Evolutionary conservation across 2,329 filamentous ascomycete genomes (phyloP), one percentile per base, ranked within the genome.

Genomic region (Bertia moriformis): DNA sequence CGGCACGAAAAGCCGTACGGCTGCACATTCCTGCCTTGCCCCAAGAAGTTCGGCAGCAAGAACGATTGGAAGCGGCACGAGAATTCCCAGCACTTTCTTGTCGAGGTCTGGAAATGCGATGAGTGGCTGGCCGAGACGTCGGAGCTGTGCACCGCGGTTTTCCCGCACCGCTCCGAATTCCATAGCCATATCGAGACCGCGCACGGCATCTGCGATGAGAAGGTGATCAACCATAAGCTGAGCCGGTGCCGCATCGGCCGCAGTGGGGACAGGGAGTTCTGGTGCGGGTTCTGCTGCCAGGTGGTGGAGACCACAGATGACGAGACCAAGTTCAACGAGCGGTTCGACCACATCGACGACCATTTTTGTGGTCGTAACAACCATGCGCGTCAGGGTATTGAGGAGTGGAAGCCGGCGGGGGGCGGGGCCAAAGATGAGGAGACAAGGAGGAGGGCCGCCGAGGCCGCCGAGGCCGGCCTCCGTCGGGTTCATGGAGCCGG

Each of bases 61-160:
- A 88, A 86, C 42, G 88, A 95, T 56, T 95, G 76, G 88, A 93
- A 93, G 53, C 75, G 88, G 1, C 88, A 95, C 50, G 89, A 95
- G 51, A 81, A 76, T 46, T 76, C 72, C 14, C 82, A 89, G 50
- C 87, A 94, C 53, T 75, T 72, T 43, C 73, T 81, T 42, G 56
- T 71, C 4, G 79, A 87, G 49, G 67, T 69, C 37, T 94, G 83
- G 77, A 73, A 71, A 19, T 94, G 87, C 51, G 63, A 70, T 19
- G 56, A 68, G 19, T 51, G 46, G 4, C 37, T 19, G 33, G 37
- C 20, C 38, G 14, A 13, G 45, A 37, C 41, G 43, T 39, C 30
- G 39, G 41, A 30, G 36, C 35, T 17, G 40, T 37, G 2, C 42
- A 39, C 27, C 42, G 17, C n/a, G 30, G 37, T 4, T 43, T 43